Evolutionary conservation across 306 rosid genomes (phyloP).

Genomic region (Inga oerstediana): DNA sequence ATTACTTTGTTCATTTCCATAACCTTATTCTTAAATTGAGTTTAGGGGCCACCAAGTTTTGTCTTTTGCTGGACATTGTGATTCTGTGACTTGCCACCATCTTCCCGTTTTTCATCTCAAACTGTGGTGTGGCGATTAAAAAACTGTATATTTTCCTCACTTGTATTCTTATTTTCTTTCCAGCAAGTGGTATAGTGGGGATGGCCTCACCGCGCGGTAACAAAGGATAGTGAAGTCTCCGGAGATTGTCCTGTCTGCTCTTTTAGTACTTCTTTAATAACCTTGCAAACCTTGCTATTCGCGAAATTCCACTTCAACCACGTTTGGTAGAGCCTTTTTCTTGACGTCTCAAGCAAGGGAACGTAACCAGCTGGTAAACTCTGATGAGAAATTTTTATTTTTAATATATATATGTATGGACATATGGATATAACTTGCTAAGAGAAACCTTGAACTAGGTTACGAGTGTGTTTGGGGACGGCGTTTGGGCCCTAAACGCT

Average conservation of each 20-base stretch:
- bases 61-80: slow-evolving; percentile 26
- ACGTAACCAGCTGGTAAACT: background rate
- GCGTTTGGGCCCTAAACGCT: too few relatives aligned
- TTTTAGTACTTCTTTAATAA: background rate
- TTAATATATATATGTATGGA: background rate
- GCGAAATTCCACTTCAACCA: background rate
- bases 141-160: background rate
- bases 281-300: background rate
- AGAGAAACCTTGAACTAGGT: background rate
- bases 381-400: background rate
- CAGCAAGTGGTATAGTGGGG: too few relatives aligned
- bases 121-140: background rate
- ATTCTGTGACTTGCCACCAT: background rate
- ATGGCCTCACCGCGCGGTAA: background rate
- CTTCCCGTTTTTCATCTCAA: background rate
- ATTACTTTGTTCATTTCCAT: slow-evolving; percentile 43
- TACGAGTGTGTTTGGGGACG: too few relatives aligned
- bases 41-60: slow-evolving; percentile 27
- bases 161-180: background rate
- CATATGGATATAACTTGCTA: background rate
- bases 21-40: slow-evolving; percentile 34
- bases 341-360: background rate
- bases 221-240: background rate
- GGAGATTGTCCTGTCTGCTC: background rate
- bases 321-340: background rate